Evolutionary conservation across 2,329 filamentous ascomycete species (phyloP), one percentile per base, ranked within the genome.

Genomic region (Aureobasidium sp.): DNA sequence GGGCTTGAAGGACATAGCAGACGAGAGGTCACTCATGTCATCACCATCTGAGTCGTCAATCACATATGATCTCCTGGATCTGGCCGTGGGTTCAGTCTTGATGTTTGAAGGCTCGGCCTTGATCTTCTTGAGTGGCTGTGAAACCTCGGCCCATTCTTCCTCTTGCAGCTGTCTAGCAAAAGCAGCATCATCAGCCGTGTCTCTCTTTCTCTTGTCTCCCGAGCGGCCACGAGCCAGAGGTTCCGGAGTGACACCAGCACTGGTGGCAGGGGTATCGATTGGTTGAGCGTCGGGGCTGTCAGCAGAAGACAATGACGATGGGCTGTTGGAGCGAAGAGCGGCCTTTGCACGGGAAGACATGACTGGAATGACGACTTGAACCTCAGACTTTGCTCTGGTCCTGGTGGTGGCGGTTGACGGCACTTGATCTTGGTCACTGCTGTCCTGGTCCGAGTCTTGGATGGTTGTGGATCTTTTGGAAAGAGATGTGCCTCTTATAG

Each of bases 221-320:
- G 15, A 68, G 0, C 65, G 69, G 55, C 72, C 66, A 55, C 61
- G 68, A 9, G 77, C 66, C 9, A 77, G 77, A 27, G 77, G 75
- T 26, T 76, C 78, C 4, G 84, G 84, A 10, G 84, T 87, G 20
- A 76, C 77, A 51, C 78, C 75, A 60, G 80, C 77, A 71, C 83
- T 87, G 23, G 86, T 88, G 41, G 78, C 82, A 5, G 85, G 85
- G 3, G 86, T 88, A 63, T 84, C 84, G 67, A 81, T 82, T 20
- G 79, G 81, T 41, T 77, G 76, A 12, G 76, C 80, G 6, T 55
- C 46, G n/a, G 46, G 48, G 15, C 76, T 75, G 60, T 77, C 77
- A 59, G 77, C 70, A 10, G 71, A 71, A 27, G 63, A 64, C 64
- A 63, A 68, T 7, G 64, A 63, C 3, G 63, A 64, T 5, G 59